phyloP scores from a whole-genome alignment of 2,329 filamentous ascomycete genomes.

The Fusarium sp. region DNA sequence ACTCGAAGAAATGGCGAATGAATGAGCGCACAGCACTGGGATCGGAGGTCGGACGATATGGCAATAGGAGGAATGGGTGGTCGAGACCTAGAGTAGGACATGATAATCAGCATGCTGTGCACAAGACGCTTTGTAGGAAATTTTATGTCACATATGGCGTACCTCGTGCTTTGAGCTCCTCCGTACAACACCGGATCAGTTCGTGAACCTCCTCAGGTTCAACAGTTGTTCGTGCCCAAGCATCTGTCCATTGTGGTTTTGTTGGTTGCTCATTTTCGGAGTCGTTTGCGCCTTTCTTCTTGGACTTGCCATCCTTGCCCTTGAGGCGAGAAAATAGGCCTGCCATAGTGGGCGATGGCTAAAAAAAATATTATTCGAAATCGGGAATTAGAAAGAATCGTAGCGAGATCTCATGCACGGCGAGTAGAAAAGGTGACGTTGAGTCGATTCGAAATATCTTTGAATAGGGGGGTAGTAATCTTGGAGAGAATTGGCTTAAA shows the following conservation, averaged over 20 bases:
- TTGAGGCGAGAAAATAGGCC: constrained; percentile 75
- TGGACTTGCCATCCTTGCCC: constrained; percentile 75
- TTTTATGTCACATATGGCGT: constrained; percentile 52
- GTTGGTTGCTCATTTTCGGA: constrained; percentile 65
- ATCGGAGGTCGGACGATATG: constrained; percentile 93
- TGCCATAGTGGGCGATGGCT: constrained; percentile 59
- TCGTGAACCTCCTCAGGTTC: constrained; percentile 93
- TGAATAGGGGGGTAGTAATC: constrained; percentile 38
- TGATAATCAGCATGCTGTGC: constrained; percentile 36
- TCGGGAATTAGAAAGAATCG: constrained; percentile 18
- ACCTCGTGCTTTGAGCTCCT: constrained; percentile 96
- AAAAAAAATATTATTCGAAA: constrained; percentile 8
- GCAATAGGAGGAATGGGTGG: constrained; percentile 90
- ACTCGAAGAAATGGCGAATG: constrained; percentile 90
- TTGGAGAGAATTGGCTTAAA: constrained; percentile 12
- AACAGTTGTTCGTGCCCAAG: constrained; percentile 84
- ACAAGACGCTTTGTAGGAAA: constrained; percentile 1
- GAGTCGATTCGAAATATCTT: constrained; percentile 23
- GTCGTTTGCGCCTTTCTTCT: constrained; percentile 73
- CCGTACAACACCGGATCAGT: constrained; percentile 84
- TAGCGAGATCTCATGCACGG: constrained; percentile 27
- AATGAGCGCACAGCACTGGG: constrained; percentile 93
- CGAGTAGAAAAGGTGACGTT: constrained; percentile 25
- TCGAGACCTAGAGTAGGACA: constrained; percentile 74
- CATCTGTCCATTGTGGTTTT: constrained; percentile 87